These are phyloP conservation scores for Chlamydomonas reinhardtii DNA, from an alignment of 163 green algal species.

Conservation along the genomic window DNA sequence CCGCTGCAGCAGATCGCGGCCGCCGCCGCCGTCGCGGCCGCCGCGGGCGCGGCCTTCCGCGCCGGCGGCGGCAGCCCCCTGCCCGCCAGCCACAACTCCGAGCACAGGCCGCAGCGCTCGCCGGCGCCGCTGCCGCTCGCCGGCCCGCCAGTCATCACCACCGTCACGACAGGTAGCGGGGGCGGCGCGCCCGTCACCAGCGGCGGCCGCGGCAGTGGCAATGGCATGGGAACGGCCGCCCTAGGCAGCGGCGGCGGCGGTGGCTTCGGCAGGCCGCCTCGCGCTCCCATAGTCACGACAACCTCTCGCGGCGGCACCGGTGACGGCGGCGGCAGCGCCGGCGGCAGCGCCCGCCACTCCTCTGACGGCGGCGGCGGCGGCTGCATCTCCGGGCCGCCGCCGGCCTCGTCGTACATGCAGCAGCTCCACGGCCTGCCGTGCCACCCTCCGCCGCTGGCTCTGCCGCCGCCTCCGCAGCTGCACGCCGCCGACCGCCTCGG, in stretches of 20 bases:
- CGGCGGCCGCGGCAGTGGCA: background rate
- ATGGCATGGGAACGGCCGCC: too few species aligned
- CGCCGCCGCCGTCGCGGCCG: background rate
- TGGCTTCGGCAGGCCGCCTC: background rate
- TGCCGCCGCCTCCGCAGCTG: background rate
- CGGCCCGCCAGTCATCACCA: background rate
- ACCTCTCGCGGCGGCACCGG: background rate
- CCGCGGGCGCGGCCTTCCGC: background rate
- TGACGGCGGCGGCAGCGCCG: background rate
- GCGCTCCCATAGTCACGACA: background rate
- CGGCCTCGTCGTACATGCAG: too few species aligned
- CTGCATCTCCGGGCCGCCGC: background rate
- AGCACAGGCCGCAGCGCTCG: background rate
- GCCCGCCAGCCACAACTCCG: background rate
- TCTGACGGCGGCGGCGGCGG: slow-evolving; percentile 5
- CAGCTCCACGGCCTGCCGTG: background rate
- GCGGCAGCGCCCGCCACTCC: background rate
- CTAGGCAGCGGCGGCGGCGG: too few species aligned
- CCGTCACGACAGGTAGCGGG: slow-evolving; percentile 7
- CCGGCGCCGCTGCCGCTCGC: background rate
- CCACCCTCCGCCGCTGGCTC: background rate
- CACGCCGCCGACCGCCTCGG: too few species aligned
- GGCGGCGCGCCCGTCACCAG: background rate
- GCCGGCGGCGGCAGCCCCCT: background rate
- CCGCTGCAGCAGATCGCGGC: background rate